A percentile compares a stretch with the other conserved stretches of the same genome.
Evolutionary conservation across 192 early-diverging fungal species (phyloP).

Genomic region (Backusella tuberculispora): DNA sequence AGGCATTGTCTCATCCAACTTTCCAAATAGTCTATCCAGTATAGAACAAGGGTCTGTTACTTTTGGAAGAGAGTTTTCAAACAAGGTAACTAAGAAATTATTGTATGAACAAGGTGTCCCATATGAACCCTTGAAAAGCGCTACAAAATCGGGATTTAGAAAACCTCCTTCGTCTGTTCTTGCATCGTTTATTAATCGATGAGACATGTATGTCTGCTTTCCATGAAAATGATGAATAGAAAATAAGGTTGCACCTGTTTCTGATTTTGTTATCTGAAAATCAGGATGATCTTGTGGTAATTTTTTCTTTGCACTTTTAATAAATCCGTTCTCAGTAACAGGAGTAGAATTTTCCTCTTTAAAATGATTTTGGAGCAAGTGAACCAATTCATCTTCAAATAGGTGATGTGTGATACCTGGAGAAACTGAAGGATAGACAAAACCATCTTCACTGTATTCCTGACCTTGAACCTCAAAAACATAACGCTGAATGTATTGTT

Average conservation of each 20-base stretch:
- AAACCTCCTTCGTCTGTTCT: conserved; percentile 71
- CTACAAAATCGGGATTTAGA: conserved; percentile 81
- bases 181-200: conserved; percentile 75
- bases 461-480: conserved; percentile 68
- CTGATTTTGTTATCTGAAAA: conserved; percentile 31
- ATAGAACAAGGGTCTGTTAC: conserved; percentile 68
- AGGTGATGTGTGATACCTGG: conserved; percentile 59
- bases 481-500: conserved; percentile 72
- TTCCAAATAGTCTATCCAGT: conserved; percentile 64
- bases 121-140: conserved; percentile 71
- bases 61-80: conserved; percentile 82
- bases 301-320: conserved; percentile 59
- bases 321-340: conserved; percentile 47
- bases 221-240: conserved; percentile 80
- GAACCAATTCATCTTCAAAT: conserved; percentile 76
- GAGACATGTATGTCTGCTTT: conserved; percentile 63
- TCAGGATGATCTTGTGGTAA: conserved; percentile 51
- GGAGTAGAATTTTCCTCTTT: conserved; percentile 41
- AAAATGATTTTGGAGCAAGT: conserved; percentile 52
- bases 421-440: conserved; percentile 54
- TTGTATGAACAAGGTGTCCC: conserved; percentile 62
- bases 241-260: conserved; percentile 60
- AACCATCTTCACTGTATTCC: conserved; percentile 65
- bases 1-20: conserved; percentile 72
- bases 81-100: conserved; percentile 73